A percentile compares a stretch with the other conserved stretches of the same genome.
These are phyloP conservation scores for Trichoderma polysporum DNA, from an alignment of 2,329 filamentous ascomycete species.

Conservation along the genomic window DNA sequence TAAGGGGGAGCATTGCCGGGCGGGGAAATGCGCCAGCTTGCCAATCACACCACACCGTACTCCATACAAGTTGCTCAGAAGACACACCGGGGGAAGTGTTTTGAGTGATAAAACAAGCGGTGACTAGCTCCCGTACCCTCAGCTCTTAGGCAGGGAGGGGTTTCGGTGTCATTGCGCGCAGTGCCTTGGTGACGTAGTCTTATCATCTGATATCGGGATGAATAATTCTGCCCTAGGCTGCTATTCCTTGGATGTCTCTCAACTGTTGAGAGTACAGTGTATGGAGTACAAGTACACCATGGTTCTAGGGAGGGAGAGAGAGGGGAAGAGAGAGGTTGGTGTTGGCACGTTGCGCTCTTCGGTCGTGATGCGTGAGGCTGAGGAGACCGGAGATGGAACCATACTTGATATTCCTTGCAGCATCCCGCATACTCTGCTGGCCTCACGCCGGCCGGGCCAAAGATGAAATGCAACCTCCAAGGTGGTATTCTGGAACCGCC, in stretches of 20 bases:
- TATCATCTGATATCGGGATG: not conserved
- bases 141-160: constrained; percentile 14
- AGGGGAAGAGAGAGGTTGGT: not conserved
- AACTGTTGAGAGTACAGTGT: not conserved
- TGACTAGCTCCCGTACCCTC: not conserved
- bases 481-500: not conserved
- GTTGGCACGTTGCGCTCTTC: not conserved
- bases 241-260: not conserved
- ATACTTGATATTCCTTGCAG: constrained; percentile 1
- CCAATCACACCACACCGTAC: not conserved
- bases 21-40: not conserved
- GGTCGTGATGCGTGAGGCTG: not conserved
- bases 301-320: not conserved
- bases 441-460: not conserved
- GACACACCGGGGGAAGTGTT: not conserved
- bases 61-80: not conserved
- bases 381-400: not conserved
- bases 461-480: not conserved
- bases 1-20: not conserved
- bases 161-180: not conserved
- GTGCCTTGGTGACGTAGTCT: not conserved
- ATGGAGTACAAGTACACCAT: not conserved
- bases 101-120: constrained; percentile 5
- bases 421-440: not conserved
- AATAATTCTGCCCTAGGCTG: not conserved